Conservation (phyloP, 192 early-diverging fungal genomes). For the Backusella tarrabulga region DNA sequence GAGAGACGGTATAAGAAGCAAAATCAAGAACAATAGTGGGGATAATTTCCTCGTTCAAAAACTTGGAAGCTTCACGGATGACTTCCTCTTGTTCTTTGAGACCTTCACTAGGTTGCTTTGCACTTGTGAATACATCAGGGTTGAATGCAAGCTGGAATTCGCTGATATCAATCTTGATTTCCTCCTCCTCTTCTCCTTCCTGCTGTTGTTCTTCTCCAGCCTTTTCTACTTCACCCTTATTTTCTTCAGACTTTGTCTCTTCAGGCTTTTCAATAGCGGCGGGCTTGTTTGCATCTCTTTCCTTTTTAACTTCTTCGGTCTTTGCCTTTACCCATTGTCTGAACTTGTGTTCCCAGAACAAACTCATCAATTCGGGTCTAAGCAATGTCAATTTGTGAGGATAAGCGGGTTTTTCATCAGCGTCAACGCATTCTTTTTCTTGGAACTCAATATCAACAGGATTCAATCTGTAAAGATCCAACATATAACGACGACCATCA, state of each 20-base stretch:
- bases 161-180: slow-evolving; percentile 32
- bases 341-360: slow-evolving; percentile 82
- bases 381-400: slow-evolving; percentile 85
- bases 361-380: slow-evolving; percentile 81
- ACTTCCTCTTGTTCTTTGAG: slow-evolving; percentile 46
- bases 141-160: slow-evolving; percentile 55
- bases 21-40: slow-evolving; percentile 64
- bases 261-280: slow-evolving; percentile 16
- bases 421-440: slow-evolving; percentile 64
- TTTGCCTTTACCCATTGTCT: slow-evolving; percentile 61
- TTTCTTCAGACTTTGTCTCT: slow-evolving; percentile 17
- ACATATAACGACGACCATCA: slow-evolving; percentile 89
- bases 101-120: slow-evolving; percentile 37
- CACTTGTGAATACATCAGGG: slow-evolving; percentile 60
- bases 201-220: slow-evolving; percentile 21
- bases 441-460: slow-evolving; percentile 91
- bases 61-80: slow-evolving; percentile 76
- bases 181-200: slow-evolving; percentile 37
- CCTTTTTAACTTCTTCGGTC: slow-evolving; percentile 44
- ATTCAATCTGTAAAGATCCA: slow-evolving; percentile 91
- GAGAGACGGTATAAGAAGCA: slow-evolving; percentile 67
- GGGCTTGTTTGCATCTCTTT: slow-evolving; percentile 33
- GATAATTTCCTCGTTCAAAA: slow-evolving; percentile 69
- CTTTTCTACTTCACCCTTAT: slow-evolving; percentile 13
- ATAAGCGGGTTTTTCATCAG: slow-evolving; percentile 63